These are phyloP conservation scores for Kokia cookei DNA, from an alignment of 441 rosid genomes.

Conservation along the genomic window DNA sequence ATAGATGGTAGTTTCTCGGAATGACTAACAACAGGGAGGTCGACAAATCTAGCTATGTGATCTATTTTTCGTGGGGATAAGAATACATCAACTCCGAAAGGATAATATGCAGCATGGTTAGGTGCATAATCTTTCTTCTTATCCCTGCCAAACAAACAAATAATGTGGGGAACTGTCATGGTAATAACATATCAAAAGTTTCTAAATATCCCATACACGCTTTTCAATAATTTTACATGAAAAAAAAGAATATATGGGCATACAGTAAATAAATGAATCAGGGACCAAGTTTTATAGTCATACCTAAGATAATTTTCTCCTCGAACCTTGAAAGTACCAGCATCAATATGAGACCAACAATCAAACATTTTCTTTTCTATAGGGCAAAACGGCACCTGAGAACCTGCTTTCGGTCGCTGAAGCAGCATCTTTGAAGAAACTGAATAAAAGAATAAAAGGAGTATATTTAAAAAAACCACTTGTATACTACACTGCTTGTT, in stretches of 20 bases:
- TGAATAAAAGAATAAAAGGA: slow-evolving; percentile 28
- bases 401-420: slow-evolving; percentile 76
- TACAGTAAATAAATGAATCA: not conserved
- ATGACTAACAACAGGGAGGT: slow-evolving; percentile 55
- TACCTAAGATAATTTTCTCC: slow-evolving; percentile 68
- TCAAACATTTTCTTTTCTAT: slow-evolving; percentile 79
- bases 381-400: slow-evolving; percentile 87
- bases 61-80: slow-evolving; percentile 60
- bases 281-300: slow-evolving; percentile 8
- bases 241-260: not conserved
- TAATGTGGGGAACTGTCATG: not conserved
- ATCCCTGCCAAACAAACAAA: slow-evolving; percentile 48
- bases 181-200: not conserved
- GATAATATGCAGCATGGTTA: slow-evolving; percentile 74
- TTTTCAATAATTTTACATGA: not conserved
- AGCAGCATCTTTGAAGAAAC: slow-evolving; percentile 70
- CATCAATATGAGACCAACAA: slow-evolving; percentile 79
- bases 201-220: not conserved
- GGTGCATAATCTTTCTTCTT: slow-evolving; percentile 79
- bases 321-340: slow-evolving; percentile 70
- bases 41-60: slow-evolving; percentile 73
- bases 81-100: slow-evolving; percentile 88
- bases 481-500: not conserved
- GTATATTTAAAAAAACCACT: slow-evolving; percentile 1
- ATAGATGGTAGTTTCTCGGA: slow-evolving; percentile 59